Base-by-base conservation (phyloP, 495 filamentous ascomycete species). In the Hypoxylon fuscum region DNA sequence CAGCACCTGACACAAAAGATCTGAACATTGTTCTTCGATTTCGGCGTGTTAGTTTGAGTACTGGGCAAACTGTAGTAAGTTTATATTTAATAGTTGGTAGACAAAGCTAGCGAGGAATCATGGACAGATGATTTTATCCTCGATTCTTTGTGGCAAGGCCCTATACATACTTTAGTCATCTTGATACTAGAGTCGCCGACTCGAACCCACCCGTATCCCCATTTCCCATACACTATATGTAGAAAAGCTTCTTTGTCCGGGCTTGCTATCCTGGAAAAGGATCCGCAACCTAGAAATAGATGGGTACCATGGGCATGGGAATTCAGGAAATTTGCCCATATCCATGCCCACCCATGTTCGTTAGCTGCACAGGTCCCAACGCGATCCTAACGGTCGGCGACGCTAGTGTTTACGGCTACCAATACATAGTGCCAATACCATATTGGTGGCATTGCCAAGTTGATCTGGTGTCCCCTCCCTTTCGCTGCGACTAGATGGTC, bases 1-100 rank as follows among this genome's bases (percentile, higher is more conserved):
- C 65, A 15, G 74, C 77, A 9, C 84, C 84, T 1, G 80, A 65
- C 12, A 81, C 10, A 34, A 79, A 45, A 17, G 49, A 50, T 42
- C 20, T 52, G 5, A 50, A 27, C 62, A 65, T n/a, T 65, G 23
- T 34, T 60, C 15, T 2, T 23, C 14, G 29, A 50, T 35, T 20
- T 12, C 27, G n/a, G 20, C 2, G 18, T 59, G 21, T 22, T 32
- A 18, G 21, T 7, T 29, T 15, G 11, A 17, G 23, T 4, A 3
- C 12, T 34, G 15, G n/a, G 25, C 2, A 4, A 17, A 48, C n/a
- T 23, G 15, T 12, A n/a, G n/a, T n/a, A n/a, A n/a, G n/a, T n/a
- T n/a, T n/a, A n/a, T n/a, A 34, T 27, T 27, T 27, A 8, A 21
- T 17, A 41, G 31, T 32, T 22, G 18, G n/a, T 35, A 7, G 42